Conservation (phyloP, 2,329 filamentous ascomycete species). For the Blastomyces emzantsi region DNA sequence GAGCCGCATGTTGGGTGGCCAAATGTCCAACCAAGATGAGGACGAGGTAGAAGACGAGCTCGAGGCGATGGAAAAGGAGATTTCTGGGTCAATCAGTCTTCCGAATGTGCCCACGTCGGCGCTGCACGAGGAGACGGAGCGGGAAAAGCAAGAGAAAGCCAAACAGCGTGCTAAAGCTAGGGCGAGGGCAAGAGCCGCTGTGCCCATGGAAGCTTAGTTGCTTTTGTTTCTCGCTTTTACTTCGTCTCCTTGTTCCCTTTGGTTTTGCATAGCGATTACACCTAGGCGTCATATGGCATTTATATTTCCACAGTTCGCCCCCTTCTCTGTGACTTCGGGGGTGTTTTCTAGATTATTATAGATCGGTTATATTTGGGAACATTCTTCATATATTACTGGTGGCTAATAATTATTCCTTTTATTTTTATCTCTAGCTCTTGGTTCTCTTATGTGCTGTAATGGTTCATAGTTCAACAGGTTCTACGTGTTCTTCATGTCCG, state of each 20-base stretch:
- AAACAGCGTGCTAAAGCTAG: constrained; percentile 29
- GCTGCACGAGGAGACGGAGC: constrained; percentile 24
- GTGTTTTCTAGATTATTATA: neutral
- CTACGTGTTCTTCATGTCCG: neutral
- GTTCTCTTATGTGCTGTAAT: neutral
- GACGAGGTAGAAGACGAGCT: constrained; percentile 97
- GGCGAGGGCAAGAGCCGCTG: constrained; percentile 24
- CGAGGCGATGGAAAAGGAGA: constrained; percentile 64
- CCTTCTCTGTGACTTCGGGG: neutral
- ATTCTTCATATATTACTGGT: neutral
- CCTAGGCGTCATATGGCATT: neutral
- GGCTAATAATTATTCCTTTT: neutral
- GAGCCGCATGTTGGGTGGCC: constrained; percentile 77
- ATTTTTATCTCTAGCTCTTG: neutral
- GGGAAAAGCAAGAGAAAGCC: constrained; percentile 24
- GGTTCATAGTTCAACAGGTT: neutral
- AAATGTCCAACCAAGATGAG: constrained; percentile 89
- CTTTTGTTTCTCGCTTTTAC: neutral
- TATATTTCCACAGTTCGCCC: neutral
- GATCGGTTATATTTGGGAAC: neutral
- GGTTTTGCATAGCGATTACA: constrained; percentile 1
- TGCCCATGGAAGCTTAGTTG: constrained; percentile 22
- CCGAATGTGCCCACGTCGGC: constrained; percentile 33
- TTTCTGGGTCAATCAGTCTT: constrained; percentile 31
- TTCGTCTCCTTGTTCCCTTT: neutral